phyloP scores from a whole-genome alignment of 768 basidiomycete species.

The Amanita subjunquillea region DNA sequence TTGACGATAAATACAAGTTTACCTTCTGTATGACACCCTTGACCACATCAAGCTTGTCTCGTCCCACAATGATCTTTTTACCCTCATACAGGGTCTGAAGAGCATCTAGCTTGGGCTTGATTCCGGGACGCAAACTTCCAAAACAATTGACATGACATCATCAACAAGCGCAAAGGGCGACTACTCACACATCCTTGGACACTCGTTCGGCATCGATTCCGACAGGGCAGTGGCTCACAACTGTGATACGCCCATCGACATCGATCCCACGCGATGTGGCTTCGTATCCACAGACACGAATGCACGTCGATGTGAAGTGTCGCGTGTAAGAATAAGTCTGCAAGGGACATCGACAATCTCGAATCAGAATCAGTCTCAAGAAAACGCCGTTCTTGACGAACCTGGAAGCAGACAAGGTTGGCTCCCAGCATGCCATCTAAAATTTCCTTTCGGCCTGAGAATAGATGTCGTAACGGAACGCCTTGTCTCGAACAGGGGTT shows the following conservation, averaged over 20 bases:
- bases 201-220: constrained; percentile 92
- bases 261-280: constrained; percentile 66
- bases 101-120: constrained; percentile 84
- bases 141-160: not conserved
- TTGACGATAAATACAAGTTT: not conserved
- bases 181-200: constrained; percentile 59
- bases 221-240: constrained; percentile 87
- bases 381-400: constrained; percentile 12
- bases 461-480: not conserved
- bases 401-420: constrained; percentile 92
- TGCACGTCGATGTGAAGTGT: constrained; percentile 90
- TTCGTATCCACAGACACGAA: constrained; percentile 95
- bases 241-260: constrained; percentile 74
- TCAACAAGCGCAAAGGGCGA: not conserved
- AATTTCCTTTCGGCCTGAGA: constrained; percentile 77
- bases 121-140: constrained; percentile 58
- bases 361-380: not conserved
- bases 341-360: not conserved
- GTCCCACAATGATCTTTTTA: constrained; percentile 96
- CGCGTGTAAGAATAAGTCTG: constrained; percentile 90
- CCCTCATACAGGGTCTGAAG: constrained; percentile 79
- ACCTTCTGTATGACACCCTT: constrained; percentile 97
- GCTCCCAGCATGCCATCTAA: constrained; percentile 97
- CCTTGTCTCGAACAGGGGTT: not conserved
- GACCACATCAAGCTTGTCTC: constrained; percentile 97